Percentiles rank a stretch among this genome's conserved stretches.
phyloP scores from a whole-genome alignment of 1,284 basidiomycete genomes.

The Ceratobasidium sp. region DNA sequence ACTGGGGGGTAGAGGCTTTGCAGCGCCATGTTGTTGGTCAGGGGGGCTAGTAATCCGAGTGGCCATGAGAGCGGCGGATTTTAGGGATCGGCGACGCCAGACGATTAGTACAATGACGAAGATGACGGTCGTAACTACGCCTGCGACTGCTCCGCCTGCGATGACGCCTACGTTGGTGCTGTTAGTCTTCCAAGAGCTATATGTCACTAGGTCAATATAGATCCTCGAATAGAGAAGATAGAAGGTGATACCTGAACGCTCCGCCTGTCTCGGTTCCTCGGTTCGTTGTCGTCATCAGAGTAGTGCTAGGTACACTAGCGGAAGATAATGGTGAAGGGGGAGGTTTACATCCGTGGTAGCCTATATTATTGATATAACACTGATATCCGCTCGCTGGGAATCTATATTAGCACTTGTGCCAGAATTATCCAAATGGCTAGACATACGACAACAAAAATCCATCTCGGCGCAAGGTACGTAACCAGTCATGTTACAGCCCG shows the following conservation, averaged over 20 bases:
- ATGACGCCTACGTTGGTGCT: constrained; percentile 29
- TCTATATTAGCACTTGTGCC: not conserved
- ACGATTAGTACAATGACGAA: not conserved
- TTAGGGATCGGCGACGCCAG: not conserved
- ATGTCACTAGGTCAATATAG: too few species aligned
- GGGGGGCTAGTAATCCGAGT: not conserved
- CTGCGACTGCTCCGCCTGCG: constrained; percentile 23
- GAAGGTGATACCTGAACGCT: too few species aligned
- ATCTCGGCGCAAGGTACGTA: not conserved
- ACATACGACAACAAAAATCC: constrained; percentile 35
- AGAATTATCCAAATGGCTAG: not conserved
- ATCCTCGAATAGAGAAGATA: too few species aligned
- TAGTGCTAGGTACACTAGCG: too few species aligned
- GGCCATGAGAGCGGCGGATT: not conserved
- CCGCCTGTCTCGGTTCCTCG: too few species aligned
- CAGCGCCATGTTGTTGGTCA: not conserved
- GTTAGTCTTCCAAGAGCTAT: not conserved
- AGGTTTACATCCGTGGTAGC: constrained; percentile 2
- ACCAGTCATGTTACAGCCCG: not conserved
- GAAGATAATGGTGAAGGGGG: too few species aligned
- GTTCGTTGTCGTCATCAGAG: too few species aligned
- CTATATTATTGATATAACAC: constrained; percentile 3
- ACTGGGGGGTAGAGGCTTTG: not conserved
- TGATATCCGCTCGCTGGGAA: constrained; percentile 17
- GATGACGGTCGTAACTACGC: not conserved